phyloP scores from a whole-genome alignment of 2,329 filamentous ascomycete species.

The Ophiostoma pallidulum region DNA sequence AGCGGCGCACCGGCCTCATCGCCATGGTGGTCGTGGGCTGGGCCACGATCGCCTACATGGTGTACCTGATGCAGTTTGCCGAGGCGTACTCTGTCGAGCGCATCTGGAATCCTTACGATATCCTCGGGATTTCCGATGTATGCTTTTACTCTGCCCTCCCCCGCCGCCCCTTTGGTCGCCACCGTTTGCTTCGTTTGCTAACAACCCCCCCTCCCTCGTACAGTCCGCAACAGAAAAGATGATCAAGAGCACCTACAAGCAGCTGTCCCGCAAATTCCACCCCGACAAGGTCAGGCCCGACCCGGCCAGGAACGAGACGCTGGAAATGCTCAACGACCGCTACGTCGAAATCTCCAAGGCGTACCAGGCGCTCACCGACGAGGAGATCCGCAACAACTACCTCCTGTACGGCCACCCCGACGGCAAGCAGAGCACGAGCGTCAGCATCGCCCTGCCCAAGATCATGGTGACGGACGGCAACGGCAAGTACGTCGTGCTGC shows the following conservation, averaged over 20 bases:
- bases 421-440: conserved; percentile 96
- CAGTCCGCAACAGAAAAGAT: conserved; percentile 76
- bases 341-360: conserved; percentile 97
- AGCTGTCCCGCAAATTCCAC: conserved; percentile 75
- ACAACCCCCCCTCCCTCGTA: neutral
- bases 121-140: conserved; percentile 76
- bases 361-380: conserved; percentile 95
- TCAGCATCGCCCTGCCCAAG: conserved; percentile 89
- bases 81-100: conserved; percentile 56
- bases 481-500: conserved; percentile 85
- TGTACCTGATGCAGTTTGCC: conserved; percentile 79
- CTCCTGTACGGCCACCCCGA: conserved; percentile 93
- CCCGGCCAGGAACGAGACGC: conserved; percentile 76
- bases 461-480: conserved; percentile 89
- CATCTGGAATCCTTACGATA: conserved; percentile 95
- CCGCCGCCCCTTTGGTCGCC: too few relatives aligned
- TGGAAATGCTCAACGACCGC: conserved; percentile 71
- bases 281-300: conserved; percentile 89
- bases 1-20: conserved; percentile 78
- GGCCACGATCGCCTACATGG: conserved; percentile 78
- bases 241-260: conserved; percentile 87
- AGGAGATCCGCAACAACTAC: conserved; percentile 95
- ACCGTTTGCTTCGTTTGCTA: neutral
- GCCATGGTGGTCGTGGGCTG: conserved; percentile 69
- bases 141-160: neutral